phyloP scores from a whole-genome alignment of 2,329 filamentous ascomycete species.

The Fusarium chuoi region DNA sequence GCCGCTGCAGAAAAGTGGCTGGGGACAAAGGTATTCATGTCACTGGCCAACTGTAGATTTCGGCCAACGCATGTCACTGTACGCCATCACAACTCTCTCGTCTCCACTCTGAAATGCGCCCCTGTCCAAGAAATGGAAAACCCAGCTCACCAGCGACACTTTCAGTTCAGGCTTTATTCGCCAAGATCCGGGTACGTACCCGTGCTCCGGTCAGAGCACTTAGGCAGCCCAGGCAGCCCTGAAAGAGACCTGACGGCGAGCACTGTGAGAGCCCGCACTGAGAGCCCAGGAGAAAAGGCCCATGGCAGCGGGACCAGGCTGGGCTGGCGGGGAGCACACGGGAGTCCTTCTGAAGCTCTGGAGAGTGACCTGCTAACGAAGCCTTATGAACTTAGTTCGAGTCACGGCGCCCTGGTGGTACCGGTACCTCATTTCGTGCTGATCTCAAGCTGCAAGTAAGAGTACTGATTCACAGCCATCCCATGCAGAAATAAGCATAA shows the following conservation, averaged over 20 bases:
- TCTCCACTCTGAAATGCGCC: conserved; percentile 29
- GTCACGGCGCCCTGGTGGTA: conserved; percentile 3
- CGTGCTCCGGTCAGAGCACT: conserved; percentile 32
- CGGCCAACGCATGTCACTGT: conserved; percentile 9
- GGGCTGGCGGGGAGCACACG: neutral
- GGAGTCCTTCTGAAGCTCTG: conserved; percentile 4
- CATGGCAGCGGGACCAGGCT: conserved; percentile 3
- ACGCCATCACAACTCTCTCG: conserved; percentile 2
- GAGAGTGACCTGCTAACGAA: conserved; percentile 14
- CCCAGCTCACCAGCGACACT: conserved; percentile 20
- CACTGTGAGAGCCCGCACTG: neutral
- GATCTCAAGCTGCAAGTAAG: neutral
- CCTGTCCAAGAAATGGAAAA: conserved; percentile 35
- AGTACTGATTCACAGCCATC: conserved; percentile 7
- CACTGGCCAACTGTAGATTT: neutral
- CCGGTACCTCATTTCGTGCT: conserved; percentile 2
- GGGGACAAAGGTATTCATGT: conserved; percentile 3
- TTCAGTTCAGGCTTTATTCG: conserved; percentile 24
- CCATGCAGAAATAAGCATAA: conserved; percentile 12
- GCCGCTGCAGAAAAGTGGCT: neutral
- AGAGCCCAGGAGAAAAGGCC: neutral
- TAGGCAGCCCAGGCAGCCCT: conserved; percentile 18
- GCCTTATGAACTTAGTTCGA: conserved; percentile 31
- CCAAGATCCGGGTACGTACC: conserved; percentile 36
- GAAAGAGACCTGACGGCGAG: conserved; percentile 8